A percentile compares a stretch with the other conserved stretches of the same genome.
These are phyloP conservation scores for Daldinia sp. DNA, from an alignment of 2,329 filamentous ascomycete genomes.

Conservation along the genomic window DNA sequence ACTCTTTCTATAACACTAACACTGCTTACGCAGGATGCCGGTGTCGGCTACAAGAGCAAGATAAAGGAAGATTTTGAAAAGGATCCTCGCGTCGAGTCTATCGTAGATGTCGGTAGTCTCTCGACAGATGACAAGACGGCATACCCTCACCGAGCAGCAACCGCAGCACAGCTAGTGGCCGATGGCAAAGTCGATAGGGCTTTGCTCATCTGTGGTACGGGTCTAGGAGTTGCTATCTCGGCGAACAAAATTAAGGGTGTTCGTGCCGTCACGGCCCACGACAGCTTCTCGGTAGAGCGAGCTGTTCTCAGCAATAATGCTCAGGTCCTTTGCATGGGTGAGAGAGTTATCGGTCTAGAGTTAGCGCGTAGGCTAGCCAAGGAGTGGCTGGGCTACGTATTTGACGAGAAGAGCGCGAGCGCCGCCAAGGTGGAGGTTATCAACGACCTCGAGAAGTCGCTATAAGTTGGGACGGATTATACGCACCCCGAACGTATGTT, in stretches of 20 bases:
- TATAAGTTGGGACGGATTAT: conserved; percentile 2
- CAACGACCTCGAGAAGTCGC: conserved; percentile 48
- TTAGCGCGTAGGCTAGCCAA: conserved; percentile 77
- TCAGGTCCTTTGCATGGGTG: conserved; percentile 86
- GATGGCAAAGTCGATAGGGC: conserved; percentile 76
- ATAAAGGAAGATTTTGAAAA: conserved; percentile 77
- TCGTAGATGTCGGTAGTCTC: conserved; percentile 79
- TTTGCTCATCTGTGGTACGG: conserved; percentile 84
- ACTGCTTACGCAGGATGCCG: conserved; percentile 64
- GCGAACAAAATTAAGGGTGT: conserved; percentile 89
- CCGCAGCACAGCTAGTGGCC: conserved; percentile 70
- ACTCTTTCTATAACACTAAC: not conserved
- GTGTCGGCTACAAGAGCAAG: conserved; percentile 78
- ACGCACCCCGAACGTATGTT: not conserved
- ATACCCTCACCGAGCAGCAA: conserved; percentile 81
- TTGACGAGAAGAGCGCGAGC: conserved; percentile 69
- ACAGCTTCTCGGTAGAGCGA: conserved; percentile 83
- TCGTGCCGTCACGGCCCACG: conserved; percentile 87
- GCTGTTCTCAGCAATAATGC: conserved; percentile 85
- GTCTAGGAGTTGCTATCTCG: conserved; percentile 85
- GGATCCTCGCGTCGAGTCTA: conserved; percentile 70
- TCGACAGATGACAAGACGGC: conserved; percentile 75
- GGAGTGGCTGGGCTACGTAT: conserved; percentile 86
- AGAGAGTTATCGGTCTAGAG: conserved; percentile 83
- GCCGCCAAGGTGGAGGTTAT: conserved; percentile 57